These are phyloP conservation scores for Boletus sp. DNA, from an alignment of 768 basidiomycete species.

Conservation along the genomic window DNA sequence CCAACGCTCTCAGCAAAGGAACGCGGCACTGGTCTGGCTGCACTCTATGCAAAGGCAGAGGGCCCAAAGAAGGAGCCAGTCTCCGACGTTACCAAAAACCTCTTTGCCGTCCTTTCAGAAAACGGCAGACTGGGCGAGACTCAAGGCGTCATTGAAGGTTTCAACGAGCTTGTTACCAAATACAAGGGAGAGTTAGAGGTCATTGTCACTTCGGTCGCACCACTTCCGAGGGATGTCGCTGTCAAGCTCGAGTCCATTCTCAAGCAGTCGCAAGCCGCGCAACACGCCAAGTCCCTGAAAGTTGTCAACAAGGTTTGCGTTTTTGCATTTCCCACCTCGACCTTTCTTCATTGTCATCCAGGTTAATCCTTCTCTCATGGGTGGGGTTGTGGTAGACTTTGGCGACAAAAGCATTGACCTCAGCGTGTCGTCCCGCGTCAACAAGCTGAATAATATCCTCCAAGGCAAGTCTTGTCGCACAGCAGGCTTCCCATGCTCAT, in stretches of 20 bases:
- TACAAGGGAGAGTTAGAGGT: constrained; percentile 94
- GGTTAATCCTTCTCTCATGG: constrained; percentile 91
- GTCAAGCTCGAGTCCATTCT: constrained; percentile 78
- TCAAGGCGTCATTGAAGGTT: constrained; percentile 83
- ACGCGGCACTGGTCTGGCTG: constrained; percentile 61
- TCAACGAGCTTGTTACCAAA: constrained; percentile 83
- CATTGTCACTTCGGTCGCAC: constrained; percentile 81
- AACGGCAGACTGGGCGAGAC: constrained; percentile 90
- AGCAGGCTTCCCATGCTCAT: constrained; percentile 11
- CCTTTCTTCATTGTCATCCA: constrained; percentile 30
- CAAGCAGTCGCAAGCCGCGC: constrained; percentile 82
- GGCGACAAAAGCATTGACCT: constrained; percentile 98
- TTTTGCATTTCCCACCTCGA: background rate
- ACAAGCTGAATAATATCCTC: constrained; percentile 87
- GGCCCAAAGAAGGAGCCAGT: constrained; percentile 69
- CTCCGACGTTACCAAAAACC: constrained; percentile 87
- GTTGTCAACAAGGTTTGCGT: constrained; percentile 80
- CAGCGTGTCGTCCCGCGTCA: constrained; percentile 90
- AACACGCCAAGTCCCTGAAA: constrained; percentile 85
- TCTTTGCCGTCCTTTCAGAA: constrained; percentile 84
- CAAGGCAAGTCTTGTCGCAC: constrained; percentile 53
- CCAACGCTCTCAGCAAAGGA: constrained; percentile 87
- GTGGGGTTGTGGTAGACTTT: constrained; percentile 93
- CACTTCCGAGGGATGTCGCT: constrained; percentile 74
- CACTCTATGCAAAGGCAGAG: constrained; percentile 67